Percentiles rank a stretch among this genome's conserved stretches.
phyloP scores from a whole-genome alignment of 768 basidiomycete species.

The Austroboletus festivus region DNA sequence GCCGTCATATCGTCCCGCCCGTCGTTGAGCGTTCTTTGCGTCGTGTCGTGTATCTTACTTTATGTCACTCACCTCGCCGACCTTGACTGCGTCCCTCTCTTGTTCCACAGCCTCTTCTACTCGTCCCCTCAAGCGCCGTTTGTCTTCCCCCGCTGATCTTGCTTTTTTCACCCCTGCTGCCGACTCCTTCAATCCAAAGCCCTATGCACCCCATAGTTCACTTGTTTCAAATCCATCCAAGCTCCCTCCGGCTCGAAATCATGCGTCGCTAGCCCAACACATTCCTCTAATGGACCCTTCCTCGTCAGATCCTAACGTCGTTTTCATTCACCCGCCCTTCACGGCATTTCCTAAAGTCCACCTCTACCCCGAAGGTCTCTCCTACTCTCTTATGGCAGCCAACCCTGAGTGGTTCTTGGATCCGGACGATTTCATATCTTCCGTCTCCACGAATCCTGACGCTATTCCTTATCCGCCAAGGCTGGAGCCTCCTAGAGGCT shows the following conservation, averaged over 20 bases:
- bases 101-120: slow-evolving; percentile 19
- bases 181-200: slow-evolving; percentile 62
- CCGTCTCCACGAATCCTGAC: slow-evolving; percentile 41
- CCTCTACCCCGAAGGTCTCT: slow-evolving; percentile 61
- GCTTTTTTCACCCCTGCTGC: slow-evolving; percentile 64
- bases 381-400: slow-evolving; percentile 67
- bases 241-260: slow-evolving; percentile 30
- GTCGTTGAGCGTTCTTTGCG: too few species aligned
- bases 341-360: slow-evolving; percentile 60
- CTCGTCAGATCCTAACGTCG: slow-evolving; percentile 56
- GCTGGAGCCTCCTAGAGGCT: slow-evolving; percentile 80
- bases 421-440: slow-evolving; percentile 57
- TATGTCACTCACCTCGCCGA: slow-evolving; percentile 20
- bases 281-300: slow-evolving; percentile 65
- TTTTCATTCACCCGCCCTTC: slow-evolving; percentile 79
- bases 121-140: slow-evolving; percentile 47
- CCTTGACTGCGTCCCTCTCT: slow-evolving; percentile 19
- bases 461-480: slow-evolving; percentile 72
- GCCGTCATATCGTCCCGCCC: background rate
- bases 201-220: slow-evolving; percentile 48
- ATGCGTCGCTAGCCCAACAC: slow-evolving; percentile 39
- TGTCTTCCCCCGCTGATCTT: slow-evolving; percentile 44
- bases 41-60: background rate
- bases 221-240: slow-evolving; percentile 23
- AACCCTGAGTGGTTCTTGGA: slow-evolving; percentile 82